Evolutionary conservation across 768 basidiomycete species (phyloP), one percentile per base, ranked within the genome.

Genomic region (Podaxis sp.): DNA sequence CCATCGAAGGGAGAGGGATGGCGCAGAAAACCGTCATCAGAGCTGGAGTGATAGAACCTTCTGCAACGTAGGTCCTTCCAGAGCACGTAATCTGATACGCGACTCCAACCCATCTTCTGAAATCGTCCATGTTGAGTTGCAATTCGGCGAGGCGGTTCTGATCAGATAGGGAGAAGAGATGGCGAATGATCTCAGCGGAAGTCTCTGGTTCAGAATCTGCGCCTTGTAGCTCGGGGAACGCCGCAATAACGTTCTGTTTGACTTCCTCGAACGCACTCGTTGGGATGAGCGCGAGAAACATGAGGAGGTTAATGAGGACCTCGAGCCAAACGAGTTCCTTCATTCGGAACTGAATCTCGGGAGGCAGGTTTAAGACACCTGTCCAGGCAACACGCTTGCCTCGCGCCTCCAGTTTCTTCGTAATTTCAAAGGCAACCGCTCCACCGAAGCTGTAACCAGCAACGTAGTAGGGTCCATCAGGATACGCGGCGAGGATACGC

Each of bases 371-470:
- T 2, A 58, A 23, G 7, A 58, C 37, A 50, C 57, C 57, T 3
- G 57, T 58, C 57, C 57, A 58, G 5, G 57, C 57, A 23, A 58
- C 57, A 16, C 57, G 48, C n/a, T 38, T 58, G 21, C 57, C 48
- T 11, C 14, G 48, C 9, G 35, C 35, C 28, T 58, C 57, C 7
- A 58, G 47, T 14, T 58, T 58, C 36, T 58, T 58, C 2, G 57
- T 58, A 37, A 58, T 50, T 13, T 58, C 57, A 18, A 50, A 58
- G 18, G 57, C 57, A 1, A 58, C 48, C 16, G 57, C 57, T 13
- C 57, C 57, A 37, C 57, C 57, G 27, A 58, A 58, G 23, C 57
- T 58, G 23, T 58, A 58, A 3, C 57, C 57, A 23, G 47, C 57
- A 18, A 58, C 16, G 46, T 23, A 58, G 21, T 58, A 58, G n/a